A percentile compares a stretch with the other conserved stretches of the same genome.
These are phyloP conservation scores for Monilinia fructicola DNA, from an alignment of 2,329 filamentous ascomycete species.

Conservation along the genomic window DNA sequence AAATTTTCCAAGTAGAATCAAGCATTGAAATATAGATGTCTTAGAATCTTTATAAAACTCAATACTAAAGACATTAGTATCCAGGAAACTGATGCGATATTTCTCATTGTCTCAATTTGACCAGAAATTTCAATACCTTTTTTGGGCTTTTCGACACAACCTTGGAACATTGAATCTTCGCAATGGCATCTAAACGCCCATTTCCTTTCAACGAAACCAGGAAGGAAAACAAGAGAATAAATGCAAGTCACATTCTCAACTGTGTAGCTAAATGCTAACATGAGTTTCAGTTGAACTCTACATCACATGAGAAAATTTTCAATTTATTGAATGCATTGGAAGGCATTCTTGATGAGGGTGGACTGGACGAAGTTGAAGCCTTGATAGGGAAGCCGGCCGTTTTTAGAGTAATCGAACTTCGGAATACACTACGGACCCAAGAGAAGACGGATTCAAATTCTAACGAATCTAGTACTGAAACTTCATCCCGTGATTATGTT, in stretches of 20 bases:
- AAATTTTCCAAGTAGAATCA: too few relatives aligned
- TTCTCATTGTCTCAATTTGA: not conserved
- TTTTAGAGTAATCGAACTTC: constrained; percentile 31
- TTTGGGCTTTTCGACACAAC: not conserved
- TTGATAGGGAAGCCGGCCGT: constrained; percentile 30
- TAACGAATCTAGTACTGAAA: not conserved
- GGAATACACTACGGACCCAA: constrained; percentile 26
- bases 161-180: too few relatives aligned
- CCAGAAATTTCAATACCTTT: not conserved
- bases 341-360: constrained; percentile 32
- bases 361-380: constrained; percentile 25
- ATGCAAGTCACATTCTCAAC: not conserved
- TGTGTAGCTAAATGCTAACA: not conserved
- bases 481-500: not conserved
- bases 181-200: constrained; percentile 14
- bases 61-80: too few relatives aligned
- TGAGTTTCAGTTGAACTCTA: constrained; percentile 1
- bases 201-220: constrained; percentile 7
- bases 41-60: too few relatives aligned
- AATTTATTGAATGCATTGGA: constrained; percentile 35
- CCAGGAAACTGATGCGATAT: too few relatives aligned
- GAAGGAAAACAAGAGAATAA: constrained; percentile 11
- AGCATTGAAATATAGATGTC: too few relatives aligned
- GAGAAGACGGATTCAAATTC: not conserved
- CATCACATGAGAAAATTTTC: constrained; percentile 29